Evolutionary conservation across 805 yeast genomes (phyloP).

Genomic region (Saturnispora dispora): DNA sequence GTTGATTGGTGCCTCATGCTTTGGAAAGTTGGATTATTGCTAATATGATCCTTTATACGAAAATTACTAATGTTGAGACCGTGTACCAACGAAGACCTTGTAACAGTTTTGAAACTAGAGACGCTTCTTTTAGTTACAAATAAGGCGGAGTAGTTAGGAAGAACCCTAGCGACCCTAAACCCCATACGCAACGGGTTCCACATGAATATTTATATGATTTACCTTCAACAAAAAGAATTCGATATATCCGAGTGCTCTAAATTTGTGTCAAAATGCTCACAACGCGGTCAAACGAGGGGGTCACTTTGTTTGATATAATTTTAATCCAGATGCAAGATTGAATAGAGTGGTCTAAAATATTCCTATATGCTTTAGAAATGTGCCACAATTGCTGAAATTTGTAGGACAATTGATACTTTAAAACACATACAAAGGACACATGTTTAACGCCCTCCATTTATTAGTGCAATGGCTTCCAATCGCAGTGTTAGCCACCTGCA

Average conservation of each 20-base stretch:
- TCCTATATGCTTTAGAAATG: not conserved
- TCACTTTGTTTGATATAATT: not conserved
- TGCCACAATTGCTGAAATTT: not conserved
- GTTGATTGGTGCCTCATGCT: constrained; percentile 5
- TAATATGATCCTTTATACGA: not conserved
- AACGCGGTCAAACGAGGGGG: not conserved
- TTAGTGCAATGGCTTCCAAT: too few species aligned
- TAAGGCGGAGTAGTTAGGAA: not conserved
- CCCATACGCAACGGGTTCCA: constrained; percentile 1
- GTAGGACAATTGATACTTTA: too few species aligned
- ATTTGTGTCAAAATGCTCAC: not conserved
- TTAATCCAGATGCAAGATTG: not conserved
- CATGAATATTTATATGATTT: constrained; percentile 2
- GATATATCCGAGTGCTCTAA: constrained; percentile 7
- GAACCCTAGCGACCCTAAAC: not conserved
- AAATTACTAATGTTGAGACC: constrained; percentile 1
- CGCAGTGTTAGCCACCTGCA: too few species aligned
- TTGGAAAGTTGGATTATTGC: not conserved
- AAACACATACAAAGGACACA: too few species aligned
- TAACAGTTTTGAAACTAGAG: not conserved
- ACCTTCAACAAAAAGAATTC: not conserved
- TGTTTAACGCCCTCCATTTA: too few species aligned
- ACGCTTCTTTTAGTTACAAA: not conserved
- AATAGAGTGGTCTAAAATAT: too few species aligned
- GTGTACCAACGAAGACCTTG: not conserved